Conservation (phyloP, 2,329 filamentous ascomycete species). For the Lomentospora prolificans region DNA sequence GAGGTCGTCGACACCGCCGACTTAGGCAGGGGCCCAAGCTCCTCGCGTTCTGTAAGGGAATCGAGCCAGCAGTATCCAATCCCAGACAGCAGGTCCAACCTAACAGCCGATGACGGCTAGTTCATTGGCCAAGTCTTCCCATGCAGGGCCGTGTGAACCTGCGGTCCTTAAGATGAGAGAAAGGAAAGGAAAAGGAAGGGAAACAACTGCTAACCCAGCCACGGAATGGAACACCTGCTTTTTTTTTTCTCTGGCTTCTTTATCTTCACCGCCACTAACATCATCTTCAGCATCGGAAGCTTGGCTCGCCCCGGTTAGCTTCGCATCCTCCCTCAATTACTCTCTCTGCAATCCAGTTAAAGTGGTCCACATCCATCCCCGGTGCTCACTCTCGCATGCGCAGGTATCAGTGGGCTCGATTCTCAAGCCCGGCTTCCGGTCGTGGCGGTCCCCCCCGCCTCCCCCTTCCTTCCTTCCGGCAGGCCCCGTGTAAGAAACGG, state of each 20-base stretch:
- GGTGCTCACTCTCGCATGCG: too few relatives aligned
- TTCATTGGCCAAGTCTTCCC: background rate
- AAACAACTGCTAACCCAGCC: background rate
- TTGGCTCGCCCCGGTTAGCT: background rate
- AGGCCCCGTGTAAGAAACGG: too few relatives aligned
- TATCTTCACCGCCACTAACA: background rate
- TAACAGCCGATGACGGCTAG: background rate
- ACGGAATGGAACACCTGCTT: conserved; percentile 1
- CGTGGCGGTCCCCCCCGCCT: background rate
- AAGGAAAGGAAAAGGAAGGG: background rate
- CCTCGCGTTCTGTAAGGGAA: conserved; percentile 3
- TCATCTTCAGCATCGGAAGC: background rate
- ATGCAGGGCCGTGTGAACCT: background rate
- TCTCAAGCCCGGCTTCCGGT: background rate
- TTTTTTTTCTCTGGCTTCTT: background rate
- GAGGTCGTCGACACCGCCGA: background rate
- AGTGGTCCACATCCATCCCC: too few relatives aligned
- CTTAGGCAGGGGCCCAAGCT: background rate
- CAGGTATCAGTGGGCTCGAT: too few relatives aligned
- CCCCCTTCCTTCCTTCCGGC: background rate
- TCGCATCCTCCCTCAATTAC: background rate
- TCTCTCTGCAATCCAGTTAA: background rate
- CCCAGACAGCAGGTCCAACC: background rate
- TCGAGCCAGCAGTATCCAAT: background rate
- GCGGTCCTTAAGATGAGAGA: background rate